Evolutionary conservation across 2,329 filamentous ascomycete species (phyloP).

Genomic region (Colletotrichum salicis): DNA sequence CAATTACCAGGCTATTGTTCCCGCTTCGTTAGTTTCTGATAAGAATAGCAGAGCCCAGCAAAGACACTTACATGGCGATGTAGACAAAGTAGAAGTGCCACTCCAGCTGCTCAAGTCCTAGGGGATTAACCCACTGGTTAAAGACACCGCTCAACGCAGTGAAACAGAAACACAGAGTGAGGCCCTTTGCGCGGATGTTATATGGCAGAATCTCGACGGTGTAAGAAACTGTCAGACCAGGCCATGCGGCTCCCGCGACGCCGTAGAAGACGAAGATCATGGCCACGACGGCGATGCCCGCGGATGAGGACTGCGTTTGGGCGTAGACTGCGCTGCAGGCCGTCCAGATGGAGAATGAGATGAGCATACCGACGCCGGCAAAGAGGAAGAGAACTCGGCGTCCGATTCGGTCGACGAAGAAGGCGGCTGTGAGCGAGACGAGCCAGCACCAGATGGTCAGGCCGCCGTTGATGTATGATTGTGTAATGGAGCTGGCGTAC

Average conservation of each 20-base stretch:
- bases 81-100: conserved; percentile 59
- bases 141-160: conserved; percentile 45
- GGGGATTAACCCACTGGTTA: conserved; percentile 53
- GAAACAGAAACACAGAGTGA: conserved; percentile 37
- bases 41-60: neutral
- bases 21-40: neutral
- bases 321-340: conserved; percentile 32
- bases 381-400: conserved; percentile 38
- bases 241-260: conserved; percentile 48
- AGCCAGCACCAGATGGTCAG: conserved; percentile 43
- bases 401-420: conserved; percentile 45
- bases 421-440: conserved; percentile 39
- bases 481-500: conserved; percentile 5
- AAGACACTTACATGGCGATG: conserved; percentile 40
- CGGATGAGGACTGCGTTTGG: conserved; percentile 16
- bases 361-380: conserved; percentile 40
- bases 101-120: conserved; percentile 53
- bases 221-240: conserved; percentile 54
- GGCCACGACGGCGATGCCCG: conserved; percentile 30
- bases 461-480: conserved; percentile 31
- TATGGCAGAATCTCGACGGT: conserved; percentile 39
- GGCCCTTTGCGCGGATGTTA: conserved; percentile 28
- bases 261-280: conserved; percentile 36
- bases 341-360: conserved; percentile 42
- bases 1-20: conserved; percentile 40